Conservation (phyloP, 495 filamentous ascomycete species). For the Xylaria castorea region DNA sequence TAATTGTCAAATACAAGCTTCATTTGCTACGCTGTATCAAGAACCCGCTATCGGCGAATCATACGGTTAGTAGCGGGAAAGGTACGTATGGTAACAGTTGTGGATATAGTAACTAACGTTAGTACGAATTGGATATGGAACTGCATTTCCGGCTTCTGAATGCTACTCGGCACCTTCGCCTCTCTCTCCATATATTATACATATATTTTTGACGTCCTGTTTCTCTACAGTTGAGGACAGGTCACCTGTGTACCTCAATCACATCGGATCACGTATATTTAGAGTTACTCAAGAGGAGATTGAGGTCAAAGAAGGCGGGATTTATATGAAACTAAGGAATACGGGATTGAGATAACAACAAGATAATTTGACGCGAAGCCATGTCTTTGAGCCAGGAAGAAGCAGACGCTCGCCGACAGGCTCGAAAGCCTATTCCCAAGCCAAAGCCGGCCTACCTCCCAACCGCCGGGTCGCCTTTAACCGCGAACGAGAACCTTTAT, state of each 20-base stretch:
- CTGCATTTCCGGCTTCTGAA: conserved; percentile 1
- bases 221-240: not conserved
- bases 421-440: conserved; percentile 44
- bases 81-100: not conserved
- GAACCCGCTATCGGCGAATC: conserved; percentile 15
- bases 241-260: not conserved
- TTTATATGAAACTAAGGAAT: not conserved
- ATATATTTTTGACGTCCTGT: not conserved
- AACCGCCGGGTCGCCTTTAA: conserved; percentile 48
- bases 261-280: not conserved
- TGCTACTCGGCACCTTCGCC: not conserved
- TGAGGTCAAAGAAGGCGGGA: not conserved
- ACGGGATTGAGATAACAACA: no score
- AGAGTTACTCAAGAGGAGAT: not conserved
- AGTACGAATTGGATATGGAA: not conserved
- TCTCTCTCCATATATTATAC: not conserved
- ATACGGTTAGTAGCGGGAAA: not conserved
- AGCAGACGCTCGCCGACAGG: conserved; percentile 37
- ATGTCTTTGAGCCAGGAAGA: conserved; percentile 37
- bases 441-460: conserved; percentile 59
- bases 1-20: not conserved
- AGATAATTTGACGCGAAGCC: not conserved
- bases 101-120: not conserved
- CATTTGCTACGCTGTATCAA: not conserved
- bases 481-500: conserved; percentile 54